Evolutionary conservation across 495 filamentous ascomycete genomes (phyloP).

Genomic region (Cenococcum geophilum): DNA sequence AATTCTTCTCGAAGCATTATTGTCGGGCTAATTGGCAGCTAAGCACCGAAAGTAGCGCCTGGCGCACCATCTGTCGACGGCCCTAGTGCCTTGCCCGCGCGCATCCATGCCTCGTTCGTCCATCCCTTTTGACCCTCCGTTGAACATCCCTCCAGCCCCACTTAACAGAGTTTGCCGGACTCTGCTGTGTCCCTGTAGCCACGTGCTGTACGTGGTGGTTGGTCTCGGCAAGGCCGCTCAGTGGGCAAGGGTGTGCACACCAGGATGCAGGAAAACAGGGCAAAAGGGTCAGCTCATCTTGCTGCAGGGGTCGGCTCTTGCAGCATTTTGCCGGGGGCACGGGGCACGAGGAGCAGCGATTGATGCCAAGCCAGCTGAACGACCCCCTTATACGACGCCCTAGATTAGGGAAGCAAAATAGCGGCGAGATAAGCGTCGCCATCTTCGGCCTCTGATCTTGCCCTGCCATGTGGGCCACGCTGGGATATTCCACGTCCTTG

Average conservation of each 20-base stretch:
- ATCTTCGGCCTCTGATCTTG: slow-evolving; percentile 11
- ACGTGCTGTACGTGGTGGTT: slow-evolving; percentile 8
- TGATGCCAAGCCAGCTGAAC: slow-evolving; percentile 4
- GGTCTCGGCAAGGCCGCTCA: not conserved
- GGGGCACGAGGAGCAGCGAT: not conserved
- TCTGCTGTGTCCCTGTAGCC: not conserved
- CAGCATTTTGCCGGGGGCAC: not conserved
- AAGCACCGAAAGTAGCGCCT: no score
- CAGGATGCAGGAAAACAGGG: no score
- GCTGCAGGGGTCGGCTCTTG: no score
- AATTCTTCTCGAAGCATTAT: no score
- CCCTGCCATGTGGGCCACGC: slow-evolving; percentile 20
- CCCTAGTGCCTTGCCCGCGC: not conserved
- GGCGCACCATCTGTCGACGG: no score
- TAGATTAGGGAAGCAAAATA: not conserved
- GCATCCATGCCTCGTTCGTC: not conserved
- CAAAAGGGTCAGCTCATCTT: no score
- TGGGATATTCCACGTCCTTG: slow-evolving; percentile 7
- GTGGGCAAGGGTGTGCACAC: not conserved
- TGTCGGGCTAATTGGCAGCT: no score
- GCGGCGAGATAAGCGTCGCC: slow-evolving; percentile 25
- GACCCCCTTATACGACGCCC: not conserved
- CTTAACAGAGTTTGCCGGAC: slow-evolving; percentile 8
- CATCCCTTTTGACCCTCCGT: not conserved
- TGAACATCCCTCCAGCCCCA: slow-evolving; percentile 1